Conservation (phyloP, 1,284 basidiomycete genomes). For the Coriolopsis trogii region DNA sequence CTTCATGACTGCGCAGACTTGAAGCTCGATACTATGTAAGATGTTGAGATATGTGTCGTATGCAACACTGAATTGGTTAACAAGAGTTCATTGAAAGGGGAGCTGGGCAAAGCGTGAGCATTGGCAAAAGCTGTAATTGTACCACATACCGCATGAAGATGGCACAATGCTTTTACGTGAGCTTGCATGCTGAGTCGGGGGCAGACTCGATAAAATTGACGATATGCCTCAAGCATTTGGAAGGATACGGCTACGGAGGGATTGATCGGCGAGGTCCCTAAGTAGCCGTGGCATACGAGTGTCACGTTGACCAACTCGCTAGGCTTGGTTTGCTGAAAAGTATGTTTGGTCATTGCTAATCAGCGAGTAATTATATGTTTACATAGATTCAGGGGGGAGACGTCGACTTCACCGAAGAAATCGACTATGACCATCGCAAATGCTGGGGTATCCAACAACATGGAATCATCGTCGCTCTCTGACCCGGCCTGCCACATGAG, state of each 20-base stretch:
- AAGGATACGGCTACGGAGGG: conserved; percentile 25
- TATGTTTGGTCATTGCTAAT: not conserved
- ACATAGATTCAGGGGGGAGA: not conserved
- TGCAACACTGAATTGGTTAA: conserved; percentile 25
- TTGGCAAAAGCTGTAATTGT: not conserved
- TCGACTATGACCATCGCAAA: not conserved
- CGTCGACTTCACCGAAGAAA: not conserved
- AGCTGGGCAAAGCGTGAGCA: not conserved
- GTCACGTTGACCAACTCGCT: conserved; percentile 5
- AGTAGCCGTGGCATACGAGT: conserved; percentile 11
- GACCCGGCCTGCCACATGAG: not conserved
- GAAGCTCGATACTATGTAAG: conserved; percentile 15
- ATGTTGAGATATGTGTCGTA: conserved; percentile 37
- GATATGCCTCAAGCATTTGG: conserved; percentile 22
- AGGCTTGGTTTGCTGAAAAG: not conserved
- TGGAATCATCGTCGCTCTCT: not conserved
- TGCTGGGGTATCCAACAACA: not conserved
- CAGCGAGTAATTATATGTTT: not conserved
- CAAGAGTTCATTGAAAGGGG: conserved; percentile 2
- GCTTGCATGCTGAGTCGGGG: conserved; percentile 29
- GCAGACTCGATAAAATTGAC: conserved; percentile 27
- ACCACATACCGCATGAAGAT: conserved; percentile 23
- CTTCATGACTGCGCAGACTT: conserved; percentile 22
- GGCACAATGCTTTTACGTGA: conserved; percentile 16
- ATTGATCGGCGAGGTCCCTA: conserved; percentile 18